Conservation (phyloP, 179 eudicot genomes). For the Gypsophila paniculata region DNA sequence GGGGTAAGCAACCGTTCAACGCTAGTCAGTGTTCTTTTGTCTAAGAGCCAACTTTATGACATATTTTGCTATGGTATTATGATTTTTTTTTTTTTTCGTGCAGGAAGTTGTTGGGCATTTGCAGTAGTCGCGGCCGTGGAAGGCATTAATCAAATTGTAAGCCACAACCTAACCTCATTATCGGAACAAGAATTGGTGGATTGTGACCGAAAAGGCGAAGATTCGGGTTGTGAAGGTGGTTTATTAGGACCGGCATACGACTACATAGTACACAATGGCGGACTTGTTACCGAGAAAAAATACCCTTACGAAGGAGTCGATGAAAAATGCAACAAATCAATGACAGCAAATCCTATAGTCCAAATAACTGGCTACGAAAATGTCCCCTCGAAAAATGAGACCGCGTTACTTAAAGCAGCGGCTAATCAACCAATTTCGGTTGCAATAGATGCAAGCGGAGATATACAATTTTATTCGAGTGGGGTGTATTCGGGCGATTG, state of each 20-base stretch:
- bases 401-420: neutral
- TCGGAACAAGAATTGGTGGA: too few relatives aligned
- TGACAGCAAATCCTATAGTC: neutral
- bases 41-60: too few relatives aligned
- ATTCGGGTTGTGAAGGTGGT: neutral
- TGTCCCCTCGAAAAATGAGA: too few relatives aligned
- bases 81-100: neutral
- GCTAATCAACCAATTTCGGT: constrained; percentile 11
- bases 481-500: constrained; percentile 8
- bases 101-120: neutral
- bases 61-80: too few relatives aligned
- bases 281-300: neutral
- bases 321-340: neutral
- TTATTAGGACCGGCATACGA: neutral
- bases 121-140: neutral
- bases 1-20: too few relatives aligned
- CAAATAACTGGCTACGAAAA: neutral
- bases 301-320: constrained; percentile 5
- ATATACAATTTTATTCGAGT: neutral
- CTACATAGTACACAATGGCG: neutral
- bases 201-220: neutral
- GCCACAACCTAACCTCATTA: neutral
- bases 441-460: neutral
- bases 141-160: neutral
- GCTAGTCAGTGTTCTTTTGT: too few relatives aligned